Evolutionary conservation across 129 eudicot genomes (phyloP).

Genomic region (Gnaphalium uliginosum): DNA sequence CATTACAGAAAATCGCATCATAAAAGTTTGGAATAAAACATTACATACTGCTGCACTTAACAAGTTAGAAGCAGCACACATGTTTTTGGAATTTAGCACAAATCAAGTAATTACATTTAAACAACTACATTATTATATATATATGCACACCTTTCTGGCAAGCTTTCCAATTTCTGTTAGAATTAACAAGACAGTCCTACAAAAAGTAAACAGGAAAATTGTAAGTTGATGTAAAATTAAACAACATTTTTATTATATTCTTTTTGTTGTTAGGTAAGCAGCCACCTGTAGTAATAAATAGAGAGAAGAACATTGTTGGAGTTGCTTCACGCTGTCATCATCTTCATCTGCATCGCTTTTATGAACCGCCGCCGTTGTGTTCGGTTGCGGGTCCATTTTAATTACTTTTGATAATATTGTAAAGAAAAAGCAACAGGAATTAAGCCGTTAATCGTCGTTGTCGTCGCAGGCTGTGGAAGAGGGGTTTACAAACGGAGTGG

Average conservation of each 20-base stretch:
- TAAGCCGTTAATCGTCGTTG: background rate
- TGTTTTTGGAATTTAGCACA: background rate
- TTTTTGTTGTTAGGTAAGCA: background rate
- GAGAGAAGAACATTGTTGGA: slow-evolving; percentile 59
- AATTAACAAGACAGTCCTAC: slow-evolving; percentile 69
- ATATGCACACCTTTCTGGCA: slow-evolving; percentile 57
- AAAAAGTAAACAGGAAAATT: background rate
- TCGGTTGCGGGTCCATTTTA: slow-evolving; percentile 22
- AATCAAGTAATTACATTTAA: too few relatives aligned
- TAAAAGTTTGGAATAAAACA: too few relatives aligned
- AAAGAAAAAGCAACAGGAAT: too few relatives aligned
- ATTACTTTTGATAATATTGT: too few relatives aligned
- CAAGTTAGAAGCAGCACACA: too few relatives aligned
- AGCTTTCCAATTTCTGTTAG: slow-evolving; percentile 65
- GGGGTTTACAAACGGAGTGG: background rate
- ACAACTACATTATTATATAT: background rate
- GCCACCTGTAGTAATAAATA: slow-evolving; percentile 60
- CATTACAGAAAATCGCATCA: background rate
- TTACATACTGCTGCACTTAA: too few relatives aligned
- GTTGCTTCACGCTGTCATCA: slow-evolving; percentile 69
- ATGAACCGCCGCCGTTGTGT: slow-evolving; percentile 41
- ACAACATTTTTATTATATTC: background rate
- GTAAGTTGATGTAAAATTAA: background rate
- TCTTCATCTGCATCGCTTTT: slow-evolving; percentile 63
- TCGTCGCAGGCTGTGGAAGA: background rate